Evolutionary conservation across 257 asterid species (phyloP), one percentile per base, ranked within the genome.

Genomic region (Craterostigma plantagineum): DNA sequence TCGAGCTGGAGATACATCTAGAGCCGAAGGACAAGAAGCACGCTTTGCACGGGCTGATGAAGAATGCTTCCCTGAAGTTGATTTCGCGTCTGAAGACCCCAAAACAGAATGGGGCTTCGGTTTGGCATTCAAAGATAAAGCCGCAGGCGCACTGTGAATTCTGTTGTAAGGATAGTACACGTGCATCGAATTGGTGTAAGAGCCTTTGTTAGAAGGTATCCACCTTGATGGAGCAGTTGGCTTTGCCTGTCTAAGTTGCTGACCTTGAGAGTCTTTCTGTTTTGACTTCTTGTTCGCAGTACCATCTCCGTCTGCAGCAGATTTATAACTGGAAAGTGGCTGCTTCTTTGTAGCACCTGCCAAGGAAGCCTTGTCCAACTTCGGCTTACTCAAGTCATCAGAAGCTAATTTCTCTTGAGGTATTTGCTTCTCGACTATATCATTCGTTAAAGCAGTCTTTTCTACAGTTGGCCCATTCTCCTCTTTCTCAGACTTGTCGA

Each of bases 121-220:
- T 56, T 70, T 77, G 34, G 61, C 71, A 37, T 59, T 69, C n/a
- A 51, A 57, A 34, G 58, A 64, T 51, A 75, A 52, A 14, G 57
- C 64, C 46, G 79, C 73, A 35, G 82, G 83, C 53, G 83, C 87
- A 60, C 86, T 79, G 49, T 75, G 69, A 63, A 67, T 57, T 55
- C 87, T 72, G 47, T 80, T 62, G 11, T 75, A 83, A 46, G 83
- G 87, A 61, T 79, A 72, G 36, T 73, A 58, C 33, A 75, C 80
- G 55, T 79, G 87, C 92, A 79, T 75, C 48, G 80, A 79, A 67
- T 67, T 70, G 56, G 81, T 64, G 64, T 78, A 69, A 52, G 92
- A 78, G 30, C 86, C 86, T 71, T 75, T 78, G 57, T 78, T 78
- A 23, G 79, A 11, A 48, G 86, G 86, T 44, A 75, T 75, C 92